Percentiles rank a stretch among this genome's conserved stretches.
Conservation (phyloP, 257 asterid genomes). For the Solanum habrochaites region DNA sequence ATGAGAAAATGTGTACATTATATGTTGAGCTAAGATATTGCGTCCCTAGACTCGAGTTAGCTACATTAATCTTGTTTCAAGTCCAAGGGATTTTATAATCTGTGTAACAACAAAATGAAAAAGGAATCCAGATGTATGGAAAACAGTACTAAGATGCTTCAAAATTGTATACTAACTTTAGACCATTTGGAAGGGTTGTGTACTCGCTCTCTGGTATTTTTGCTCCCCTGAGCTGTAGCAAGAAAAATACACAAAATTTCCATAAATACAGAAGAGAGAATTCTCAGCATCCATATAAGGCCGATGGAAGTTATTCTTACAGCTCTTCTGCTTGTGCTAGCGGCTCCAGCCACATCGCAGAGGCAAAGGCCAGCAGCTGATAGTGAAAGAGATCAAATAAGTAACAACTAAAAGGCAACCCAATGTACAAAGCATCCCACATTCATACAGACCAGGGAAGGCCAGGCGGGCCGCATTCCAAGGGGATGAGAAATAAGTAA, state of each 20-base stretch:
- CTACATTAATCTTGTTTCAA: neutral
- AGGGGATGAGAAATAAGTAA: neutral
- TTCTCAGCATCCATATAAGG: neutral
- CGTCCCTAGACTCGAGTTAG: neutral
- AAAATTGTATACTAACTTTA: conserved; percentile 51
- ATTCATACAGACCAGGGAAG: neutral
- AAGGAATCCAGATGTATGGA: neutral
- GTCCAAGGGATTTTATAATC: neutral
- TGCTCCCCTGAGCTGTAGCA: conserved; percentile 82
- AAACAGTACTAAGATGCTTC: neutral
- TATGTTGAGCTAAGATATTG: neutral
- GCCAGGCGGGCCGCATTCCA: neutral
- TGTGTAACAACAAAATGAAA: neutral
- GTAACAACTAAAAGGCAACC: neutral
- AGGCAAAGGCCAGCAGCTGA: conserved; percentile 63
- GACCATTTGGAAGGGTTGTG: conserved; percentile 73
- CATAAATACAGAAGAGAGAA: neutral
- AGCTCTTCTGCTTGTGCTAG: conserved; percentile 93
- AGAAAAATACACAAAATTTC: conserved; percentile 3
- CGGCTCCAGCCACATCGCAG: conserved; percentile 63
- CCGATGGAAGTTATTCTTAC: conserved; percentile 28
- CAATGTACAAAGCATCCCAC: neutral
- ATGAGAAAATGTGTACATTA: neutral
- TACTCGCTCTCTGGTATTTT: conserved; percentile 86
- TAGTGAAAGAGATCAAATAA: conserved; percentile 11